Base-by-base conservation (phyloP, 139 green algal genomes). In the Volvox africanus region DNA sequence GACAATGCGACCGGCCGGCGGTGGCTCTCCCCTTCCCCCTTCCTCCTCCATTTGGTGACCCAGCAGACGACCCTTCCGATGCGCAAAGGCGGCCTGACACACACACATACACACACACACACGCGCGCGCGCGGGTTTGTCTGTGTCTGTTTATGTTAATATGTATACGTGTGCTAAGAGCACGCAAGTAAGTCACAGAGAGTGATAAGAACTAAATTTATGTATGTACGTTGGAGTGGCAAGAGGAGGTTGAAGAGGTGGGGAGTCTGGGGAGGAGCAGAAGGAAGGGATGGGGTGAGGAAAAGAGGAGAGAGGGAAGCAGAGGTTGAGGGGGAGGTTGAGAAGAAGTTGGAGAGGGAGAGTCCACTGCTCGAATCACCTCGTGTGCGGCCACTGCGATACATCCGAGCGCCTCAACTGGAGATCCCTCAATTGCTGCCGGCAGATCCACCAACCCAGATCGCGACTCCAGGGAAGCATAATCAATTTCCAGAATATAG, bases 331-430 rank as follows among this genome's bases (percentile, higher is more conserved):
- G 62, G 19, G 65, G 65, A 28, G 24, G 65, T 6, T 2, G 6
- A 73, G 21, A 2, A 12, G 21, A 16, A 24, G 65, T 6, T 24
- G 12, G 65, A 30, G 2, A 9, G 16, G 65, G 65, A 73, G 11
- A 6, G 65, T 73, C 65, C 65, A 2, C 65, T 73, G 21, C 11
- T 28, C 35, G 36, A 65, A 2, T 24, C 50, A 95, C 96, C 92
- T 97, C 92, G 44, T 96, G 93, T 1, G 86, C 91, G 13, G 96
- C 96, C 24, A 93, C 93, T 0, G 71, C 73, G 0, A 98, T 61
- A 80, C 96, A 98, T 2, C 73, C 75, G 24, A 98, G 79, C 5
- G 82, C 96, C 78, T 96, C 96, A 16, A 88, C 50, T 5, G 96
- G 95, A 50, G 95, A 92, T 32, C 93, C 68, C 17, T 94, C 83